phyloP scores from a whole-genome alignment of 2,329 filamentous ascomycete genomes.

The Uncinocarpus reesii region DNA sequence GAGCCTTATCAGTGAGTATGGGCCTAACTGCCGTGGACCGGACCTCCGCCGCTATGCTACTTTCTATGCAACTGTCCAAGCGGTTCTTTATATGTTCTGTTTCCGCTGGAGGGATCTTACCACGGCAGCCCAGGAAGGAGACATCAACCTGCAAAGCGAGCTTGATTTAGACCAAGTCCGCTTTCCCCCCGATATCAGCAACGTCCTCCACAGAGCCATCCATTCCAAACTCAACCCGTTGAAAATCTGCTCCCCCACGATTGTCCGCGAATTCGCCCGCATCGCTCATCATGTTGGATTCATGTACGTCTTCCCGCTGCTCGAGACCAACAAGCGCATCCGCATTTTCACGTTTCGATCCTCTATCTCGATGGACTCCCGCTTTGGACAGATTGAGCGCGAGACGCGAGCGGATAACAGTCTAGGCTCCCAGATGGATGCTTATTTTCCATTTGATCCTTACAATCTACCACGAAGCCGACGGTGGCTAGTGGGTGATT shows the following conservation, averaged over 20 bases:
- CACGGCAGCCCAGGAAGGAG: constrained; percentile 45
- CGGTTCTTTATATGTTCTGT: constrained; percentile 88
- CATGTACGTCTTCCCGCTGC: constrained; percentile 75
- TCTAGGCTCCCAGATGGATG: constrained; percentile 73
- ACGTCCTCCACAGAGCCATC: constrained; percentile 65
- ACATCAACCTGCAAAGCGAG: constrained; percentile 43
- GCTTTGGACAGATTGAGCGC: constrained; percentile 40
- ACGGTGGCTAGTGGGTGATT: constrained; percentile 76
- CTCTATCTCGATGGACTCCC: constrained; percentile 27
- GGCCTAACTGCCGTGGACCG: constrained; percentile 66
- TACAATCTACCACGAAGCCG: constrained; percentile 83
- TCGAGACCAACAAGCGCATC: constrained; percentile 87
- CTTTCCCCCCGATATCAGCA: constrained; percentile 66
- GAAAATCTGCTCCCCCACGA: constrained; percentile 82
- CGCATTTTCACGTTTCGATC: constrained; percentile 59
- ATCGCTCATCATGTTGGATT: constrained; percentile 77
- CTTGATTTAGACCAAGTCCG: constrained; percentile 58
- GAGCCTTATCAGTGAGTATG: constrained; percentile 59
- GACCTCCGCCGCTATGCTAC: constrained; percentile 73
- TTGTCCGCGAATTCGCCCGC: constrained; percentile 84
- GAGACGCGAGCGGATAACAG: constrained; percentile 56
- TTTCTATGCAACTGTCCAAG: constrained; percentile 83
- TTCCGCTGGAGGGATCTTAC: constrained; percentile 92
- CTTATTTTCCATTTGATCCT: constrained; percentile 95
- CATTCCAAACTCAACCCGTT: constrained; percentile 86